Conservation (phyloP, 345 rosid species). For the Acer yangbiense region DNA sequence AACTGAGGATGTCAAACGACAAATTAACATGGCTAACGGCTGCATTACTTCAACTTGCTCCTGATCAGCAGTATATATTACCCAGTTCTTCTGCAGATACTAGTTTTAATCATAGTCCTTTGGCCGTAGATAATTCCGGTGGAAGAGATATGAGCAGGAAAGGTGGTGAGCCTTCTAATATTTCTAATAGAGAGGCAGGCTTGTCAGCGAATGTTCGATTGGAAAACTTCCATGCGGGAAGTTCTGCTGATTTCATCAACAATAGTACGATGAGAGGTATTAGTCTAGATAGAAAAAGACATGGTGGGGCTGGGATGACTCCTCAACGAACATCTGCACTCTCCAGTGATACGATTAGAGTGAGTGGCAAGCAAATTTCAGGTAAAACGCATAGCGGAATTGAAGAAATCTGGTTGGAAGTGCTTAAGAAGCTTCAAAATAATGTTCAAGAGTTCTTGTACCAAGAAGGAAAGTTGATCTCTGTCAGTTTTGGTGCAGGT, state of each 20-base stretch:
- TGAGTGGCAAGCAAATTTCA: slow-evolving; percentile 31
- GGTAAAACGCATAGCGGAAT: slow-evolving; percentile 45
- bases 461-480: slow-evolving; percentile 80
- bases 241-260: slow-evolving; percentile 25
- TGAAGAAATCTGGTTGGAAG: slow-evolving; percentile 89
- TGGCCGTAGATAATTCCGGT: slow-evolving; percentile 25
- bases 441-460: slow-evolving; percentile 67
- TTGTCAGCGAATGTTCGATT: slow-evolving; percentile 36
- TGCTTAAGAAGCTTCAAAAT: slow-evolving; percentile 58
- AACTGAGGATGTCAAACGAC: slow-evolving; percentile 86
- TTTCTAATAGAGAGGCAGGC: slow-evolving; percentile 34
- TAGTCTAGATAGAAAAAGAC: slow-evolving; percentile 45
- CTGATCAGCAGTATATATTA: slow-evolving; percentile 81
- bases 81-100: slow-evolving; percentile 65
- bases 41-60: slow-evolving; percentile 97
- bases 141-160: slow-evolving; percentile 48
- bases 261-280: slow-evolving; percentile 28
- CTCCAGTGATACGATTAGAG: slow-evolving; percentile 23
- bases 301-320: slow-evolving; percentile 34
- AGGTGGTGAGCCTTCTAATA: slow-evolving; percentile 34
- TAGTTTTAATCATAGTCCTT: slow-evolving; percentile 65
- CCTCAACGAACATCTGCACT: slow-evolving; percentile 33
- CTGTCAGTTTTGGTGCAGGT: slow-evolving; percentile 91
- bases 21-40: slow-evolving; percentile 97
- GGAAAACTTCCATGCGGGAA: slow-evolving; percentile 40